Percentiles rank a stretch among this genome's conserved stretches.
These are phyloP conservation scores for Ascochyta pisi DNA, from an alignment of 2,329 filamentous ascomycete species.

Conservation along the genomic window DNA sequence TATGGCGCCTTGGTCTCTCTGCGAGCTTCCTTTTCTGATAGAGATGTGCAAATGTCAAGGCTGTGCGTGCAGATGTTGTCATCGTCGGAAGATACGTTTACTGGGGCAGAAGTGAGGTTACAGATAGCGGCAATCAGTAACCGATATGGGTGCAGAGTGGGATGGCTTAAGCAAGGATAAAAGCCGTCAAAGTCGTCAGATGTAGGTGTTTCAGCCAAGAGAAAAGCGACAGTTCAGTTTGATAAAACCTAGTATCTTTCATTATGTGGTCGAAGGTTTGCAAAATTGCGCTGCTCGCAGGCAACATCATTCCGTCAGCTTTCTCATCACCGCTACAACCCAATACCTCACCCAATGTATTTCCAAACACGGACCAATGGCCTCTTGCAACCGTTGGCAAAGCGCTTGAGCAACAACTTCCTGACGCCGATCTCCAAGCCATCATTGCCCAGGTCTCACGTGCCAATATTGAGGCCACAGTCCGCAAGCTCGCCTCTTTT, in stretches of 20 bases:
- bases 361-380: constrained; percentile 39
- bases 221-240: too few relatives aligned
- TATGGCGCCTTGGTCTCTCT: constrained; percentile 10
- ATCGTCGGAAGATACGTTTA: constrained; percentile 12
- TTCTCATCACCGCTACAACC: constrained; percentile 23
- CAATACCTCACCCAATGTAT: constrained; percentile 21
- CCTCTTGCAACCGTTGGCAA: constrained; percentile 43
- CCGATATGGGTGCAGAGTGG: background rate
- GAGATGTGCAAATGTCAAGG: constrained; percentile 17
- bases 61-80: constrained; percentile 20
- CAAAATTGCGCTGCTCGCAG: constrained; percentile 12
- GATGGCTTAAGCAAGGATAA: background rate
- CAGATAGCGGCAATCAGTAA: constrained; percentile 20
- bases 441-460: constrained; percentile 49
- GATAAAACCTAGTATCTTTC: background rate
- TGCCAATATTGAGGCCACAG: constrained; percentile 55
- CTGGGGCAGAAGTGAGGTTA: background rate
- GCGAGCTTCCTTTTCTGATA: constrained; percentile 28
- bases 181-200: background rate
- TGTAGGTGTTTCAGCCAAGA: background rate
- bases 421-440: constrained; percentile 46
- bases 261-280: constrained; percentile 21
- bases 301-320: constrained; percentile 8
- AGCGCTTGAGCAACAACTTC: constrained; percentile 44
- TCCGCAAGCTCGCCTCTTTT: constrained; percentile 60